phyloP scores from a whole-genome alignment of 768 basidiomycete species.

The Filobasidium wieringae region DNA sequence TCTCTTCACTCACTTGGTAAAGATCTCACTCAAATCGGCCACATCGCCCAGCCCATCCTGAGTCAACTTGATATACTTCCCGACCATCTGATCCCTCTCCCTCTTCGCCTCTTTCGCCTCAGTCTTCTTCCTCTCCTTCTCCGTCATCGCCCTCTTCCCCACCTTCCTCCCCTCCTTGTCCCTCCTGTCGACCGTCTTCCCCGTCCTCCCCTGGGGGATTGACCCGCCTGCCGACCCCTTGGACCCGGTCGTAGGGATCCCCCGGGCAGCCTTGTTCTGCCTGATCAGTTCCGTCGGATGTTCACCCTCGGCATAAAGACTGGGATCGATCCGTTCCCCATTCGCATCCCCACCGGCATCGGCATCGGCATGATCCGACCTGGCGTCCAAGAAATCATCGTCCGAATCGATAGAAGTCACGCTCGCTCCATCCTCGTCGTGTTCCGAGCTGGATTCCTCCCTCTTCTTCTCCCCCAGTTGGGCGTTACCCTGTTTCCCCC shows the following conservation, averaged over 20 bases:
- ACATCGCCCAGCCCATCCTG: constrained; percentile 37
- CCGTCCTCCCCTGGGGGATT: neutral
- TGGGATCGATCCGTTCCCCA: constrained; percentile 7
- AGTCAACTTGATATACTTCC: constrained; percentile 35
- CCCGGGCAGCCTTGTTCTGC: neutral
- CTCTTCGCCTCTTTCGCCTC: constrained; percentile 34
- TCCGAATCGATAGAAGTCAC: constrained; percentile 17
- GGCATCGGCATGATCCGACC: constrained; percentile 8
- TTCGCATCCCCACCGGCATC: constrained; percentile 12
- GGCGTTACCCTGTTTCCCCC: constrained; percentile 35
- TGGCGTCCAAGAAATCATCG: constrained; percentile 16
- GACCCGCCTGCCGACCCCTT: neutral
- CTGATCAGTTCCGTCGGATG: constrained; percentile 4
- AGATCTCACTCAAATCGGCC: constrained; percentile 38
- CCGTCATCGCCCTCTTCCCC: constrained; percentile 16
- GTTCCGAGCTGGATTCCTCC: neutral
- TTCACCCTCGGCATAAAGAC: constrained; percentile 7
- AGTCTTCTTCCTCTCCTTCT: constrained; percentile 32
- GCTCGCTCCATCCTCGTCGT: neutral
- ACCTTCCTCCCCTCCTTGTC: constrained; percentile 6
- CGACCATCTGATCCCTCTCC: constrained; percentile 38
- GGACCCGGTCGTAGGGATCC: too few relatives aligned
- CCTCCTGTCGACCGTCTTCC: neutral
- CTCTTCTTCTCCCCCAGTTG: constrained; percentile 35
- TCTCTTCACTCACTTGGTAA: constrained; percentile 37